phyloP scores from a whole-genome alignment of 129 eudicot species.

The Lactuca sativa region DNA sequence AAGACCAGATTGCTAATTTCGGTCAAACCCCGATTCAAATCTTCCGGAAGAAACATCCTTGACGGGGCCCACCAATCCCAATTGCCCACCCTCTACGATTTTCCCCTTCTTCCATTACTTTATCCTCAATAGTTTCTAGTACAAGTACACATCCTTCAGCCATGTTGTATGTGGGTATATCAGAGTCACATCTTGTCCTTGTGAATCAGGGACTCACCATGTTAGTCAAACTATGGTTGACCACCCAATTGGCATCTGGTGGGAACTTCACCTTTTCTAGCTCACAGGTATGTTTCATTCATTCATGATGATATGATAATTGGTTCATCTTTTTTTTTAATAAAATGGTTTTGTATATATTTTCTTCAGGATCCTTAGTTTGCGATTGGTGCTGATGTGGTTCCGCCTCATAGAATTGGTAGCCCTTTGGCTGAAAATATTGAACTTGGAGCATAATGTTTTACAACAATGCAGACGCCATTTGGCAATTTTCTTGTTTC shows the following conservation, averaged over 20 bases:
- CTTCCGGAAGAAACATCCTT: slow-evolving; percentile 88
- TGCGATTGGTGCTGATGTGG: slow-evolving; percentile 84
- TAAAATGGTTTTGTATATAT: too few relatives aligned
- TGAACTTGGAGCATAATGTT: slow-evolving; percentile 95
- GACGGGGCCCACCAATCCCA: slow-evolving; percentile 99
- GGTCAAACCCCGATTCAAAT: slow-evolving; percentile 98
- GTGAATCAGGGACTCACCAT: slow-evolving; percentile 74
- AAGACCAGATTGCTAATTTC: slow-evolving; percentile 97
- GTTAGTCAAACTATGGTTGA: slow-evolving; percentile 90
- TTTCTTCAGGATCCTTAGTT: slow-evolving; percentile 78
- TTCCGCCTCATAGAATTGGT: slow-evolving; percentile 89
- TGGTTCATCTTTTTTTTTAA: background rate
- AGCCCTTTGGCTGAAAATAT: slow-evolving; percentile 92
- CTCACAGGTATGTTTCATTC: slow-evolving; percentile 94
- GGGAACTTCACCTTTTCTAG: slow-evolving; percentile 98
- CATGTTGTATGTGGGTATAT: slow-evolving; percentile 60
- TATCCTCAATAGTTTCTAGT: slow-evolving; percentile 72
- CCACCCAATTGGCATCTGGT: slow-evolving; percentile 94
- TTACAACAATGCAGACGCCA: slow-evolving; percentile 72
- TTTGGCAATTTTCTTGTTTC: slow-evolving; percentile 84
- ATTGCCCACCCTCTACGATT: slow-evolving; percentile 92
- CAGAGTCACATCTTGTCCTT: slow-evolving; percentile 66
- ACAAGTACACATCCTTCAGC: slow-evolving; percentile 55
- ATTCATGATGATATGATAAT: background rate
- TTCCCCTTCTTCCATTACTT: slow-evolving; percentile 84